Base-by-base conservation (phyloP, 179 eudicot genomes). In the Beta lomatogona region DNA sequence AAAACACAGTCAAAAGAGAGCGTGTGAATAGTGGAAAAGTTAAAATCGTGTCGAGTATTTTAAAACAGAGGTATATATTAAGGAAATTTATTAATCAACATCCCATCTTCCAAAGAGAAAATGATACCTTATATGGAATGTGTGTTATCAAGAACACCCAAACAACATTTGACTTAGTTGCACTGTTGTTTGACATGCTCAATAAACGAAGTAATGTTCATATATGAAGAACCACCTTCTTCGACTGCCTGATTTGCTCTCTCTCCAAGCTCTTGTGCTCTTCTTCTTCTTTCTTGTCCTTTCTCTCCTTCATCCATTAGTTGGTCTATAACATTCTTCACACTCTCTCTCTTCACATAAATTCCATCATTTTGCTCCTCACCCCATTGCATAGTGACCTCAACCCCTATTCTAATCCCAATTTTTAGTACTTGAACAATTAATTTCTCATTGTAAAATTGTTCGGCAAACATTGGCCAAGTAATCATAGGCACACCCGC, bases 391-490 rank as follows among this genome's bases (percentile, higher is more conserved):
- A 80, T 73, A 0, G 53, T 70, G 28, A 68, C 73, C 76, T 83
- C 77, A 71, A 79, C 82, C 18, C 90, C 90, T 31, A 88, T 88
- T 59, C 67, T 41, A 21, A 88, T 83, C 14, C 90, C 90, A 19
- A 81, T 48, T 31, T 82, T 81, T 36, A 85, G 16, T 5, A 85
- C 90, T 81, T 88, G 90, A 1, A 85, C 84, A 59, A 88, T 86
- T 13, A 88, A 46, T 77, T 88, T 88, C 45, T 88, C 90, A 59
- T 88, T 86, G 76, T 83, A 80, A 50, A 88, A 88, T 79, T 88
- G 90, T 70, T 88, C 88, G 5, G 88, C 90, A 31, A 84, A 88
- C 44, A 88, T 31, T n/a, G 90, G 90, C 90, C 90, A 88, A 4
- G 90, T 86, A 10, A 83, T 84, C 75, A 86, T 68, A 45, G 87